Evolutionary conservation across 345 rosid species (phyloP).

Genomic region (Rhodamnia rubescens): DNA sequence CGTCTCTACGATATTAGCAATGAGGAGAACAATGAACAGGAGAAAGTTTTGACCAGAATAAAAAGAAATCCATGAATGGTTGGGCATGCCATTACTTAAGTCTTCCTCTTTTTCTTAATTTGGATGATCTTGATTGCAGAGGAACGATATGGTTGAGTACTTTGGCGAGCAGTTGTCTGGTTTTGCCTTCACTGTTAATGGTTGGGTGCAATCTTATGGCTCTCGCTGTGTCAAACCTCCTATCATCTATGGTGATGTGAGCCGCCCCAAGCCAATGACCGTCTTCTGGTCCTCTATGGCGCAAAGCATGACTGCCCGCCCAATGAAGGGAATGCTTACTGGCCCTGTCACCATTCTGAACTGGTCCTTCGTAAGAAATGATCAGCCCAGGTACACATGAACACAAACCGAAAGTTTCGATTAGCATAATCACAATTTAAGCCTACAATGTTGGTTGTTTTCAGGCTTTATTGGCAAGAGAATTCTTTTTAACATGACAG

Average conservation of each 20-base stretch:
- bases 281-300: slow-evolving; percentile 95
- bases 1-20: not conserved
- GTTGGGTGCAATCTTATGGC: slow-evolving; percentile 98
- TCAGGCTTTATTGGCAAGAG: not conserved
- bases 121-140: slow-evolving; percentile 27
- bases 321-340: slow-evolving; percentile 99
- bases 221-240: slow-evolving; percentile 99
- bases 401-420: not conserved
- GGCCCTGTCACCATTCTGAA: slow-evolving; percentile 97
- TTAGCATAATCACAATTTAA: not conserved
- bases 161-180: slow-evolving; percentile 96
- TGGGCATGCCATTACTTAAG: not conserved
- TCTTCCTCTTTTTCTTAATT: not conserved
- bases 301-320: slow-evolving; percentile 92
- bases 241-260: slow-evolving; percentile 92
- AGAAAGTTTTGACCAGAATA: not conserved
- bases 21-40: not conserved
- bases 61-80: not conserved
- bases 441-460: not conserved
- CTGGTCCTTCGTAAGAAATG: slow-evolving; percentile 97
- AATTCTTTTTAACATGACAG: not conserved
- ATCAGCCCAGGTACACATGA: slow-evolving; percentile 75
- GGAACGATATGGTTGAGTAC: slow-evolving; percentile 99
- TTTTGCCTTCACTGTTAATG: slow-evolving; percentile 85
- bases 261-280: slow-evolving; percentile 98